A percentile compares a stretch with the other conserved stretches of the same genome.
Evolutionary conservation across 768 basidiomycete genomes (phyloP).

Genomic region (Coprinopsis cinerea): DNA sequence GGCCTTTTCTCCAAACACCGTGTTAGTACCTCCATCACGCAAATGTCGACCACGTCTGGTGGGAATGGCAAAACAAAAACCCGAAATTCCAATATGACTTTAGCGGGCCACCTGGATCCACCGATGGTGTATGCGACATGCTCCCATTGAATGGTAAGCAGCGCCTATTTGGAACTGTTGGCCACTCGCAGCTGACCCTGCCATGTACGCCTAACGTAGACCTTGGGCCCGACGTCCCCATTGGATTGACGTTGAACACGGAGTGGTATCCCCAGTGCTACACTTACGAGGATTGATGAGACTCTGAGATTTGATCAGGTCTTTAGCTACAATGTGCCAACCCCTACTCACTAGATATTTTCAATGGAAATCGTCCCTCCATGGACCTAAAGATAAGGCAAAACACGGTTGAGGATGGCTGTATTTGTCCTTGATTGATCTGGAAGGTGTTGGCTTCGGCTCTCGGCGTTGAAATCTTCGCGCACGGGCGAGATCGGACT

Average conservation of each 20-base stretch:
- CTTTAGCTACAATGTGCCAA: too few species aligned
- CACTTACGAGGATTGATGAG: constrained; percentile 9
- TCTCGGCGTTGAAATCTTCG: too few species aligned
- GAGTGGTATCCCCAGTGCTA: constrained; percentile 13
- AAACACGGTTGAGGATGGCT: too few species aligned
- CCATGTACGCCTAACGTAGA: not conserved
- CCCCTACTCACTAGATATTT: too few species aligned
- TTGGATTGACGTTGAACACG: constrained; percentile 7
- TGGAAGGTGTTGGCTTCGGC: too few species aligned
- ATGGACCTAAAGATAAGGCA: too few species aligned
- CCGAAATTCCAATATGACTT: constrained; percentile 4
- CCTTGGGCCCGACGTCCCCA: constrained; percentile 7
- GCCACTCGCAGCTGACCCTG: not conserved
- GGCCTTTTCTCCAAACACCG: not conserved
- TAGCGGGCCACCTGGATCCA: not conserved
- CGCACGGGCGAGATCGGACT: too few species aligned
- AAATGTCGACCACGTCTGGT: constrained; percentile 12
- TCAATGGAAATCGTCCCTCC: too few species aligned
- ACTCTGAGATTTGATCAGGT: too few species aligned
- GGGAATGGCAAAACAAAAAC: constrained; percentile 12
- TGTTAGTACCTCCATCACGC: constrained; percentile 8
- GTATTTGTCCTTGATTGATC: too few species aligned
- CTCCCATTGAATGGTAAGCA: constrained; percentile 7
- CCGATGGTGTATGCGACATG: constrained; percentile 5
- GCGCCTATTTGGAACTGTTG: not conserved